Evolutionary conservation across 129 eudicot genomes (phyloP).

Genomic region (Flaveria sonorensis): DNA sequence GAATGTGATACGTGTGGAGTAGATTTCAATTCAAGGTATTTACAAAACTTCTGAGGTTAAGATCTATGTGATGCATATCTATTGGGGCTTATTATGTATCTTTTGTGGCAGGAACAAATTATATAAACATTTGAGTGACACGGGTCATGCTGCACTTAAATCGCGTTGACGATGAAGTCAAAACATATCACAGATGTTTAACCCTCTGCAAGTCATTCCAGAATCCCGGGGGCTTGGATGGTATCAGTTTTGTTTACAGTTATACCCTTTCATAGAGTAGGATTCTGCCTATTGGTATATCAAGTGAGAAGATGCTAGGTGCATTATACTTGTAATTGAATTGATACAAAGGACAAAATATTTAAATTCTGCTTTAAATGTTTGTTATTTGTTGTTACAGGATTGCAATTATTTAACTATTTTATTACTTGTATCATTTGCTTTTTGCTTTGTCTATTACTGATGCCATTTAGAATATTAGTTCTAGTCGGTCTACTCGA

Average conservation of each 20-base stretch:
- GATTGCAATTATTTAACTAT: not conserved
- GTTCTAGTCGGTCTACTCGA: not conserved
- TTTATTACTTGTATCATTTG: not conserved
- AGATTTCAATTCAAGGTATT: slow-evolving; percentile 82
- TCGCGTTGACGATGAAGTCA: slow-evolving; percentile 45
- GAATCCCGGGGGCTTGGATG: not conserved
- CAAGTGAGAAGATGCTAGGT: too few relatives aligned
- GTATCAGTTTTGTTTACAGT: slow-evolving; percentile 26
- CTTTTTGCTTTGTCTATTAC: not conserved
- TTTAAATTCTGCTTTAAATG: not conserved
- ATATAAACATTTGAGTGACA: slow-evolving; percentile 76
- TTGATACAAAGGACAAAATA: too few relatives aligned
- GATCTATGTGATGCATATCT: not conserved
- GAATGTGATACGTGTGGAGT: slow-evolving; percentile 83
- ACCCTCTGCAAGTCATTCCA: not conserved
- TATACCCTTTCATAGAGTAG: slow-evolving; percentile 21
- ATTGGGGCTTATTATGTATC: slow-evolving; percentile 8
- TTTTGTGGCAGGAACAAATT: slow-evolving; percentile 61
- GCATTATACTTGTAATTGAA: too few relatives aligned
- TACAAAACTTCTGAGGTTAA: not conserved
- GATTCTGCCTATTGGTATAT: not conserved
- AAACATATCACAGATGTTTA: not conserved
- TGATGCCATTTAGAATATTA: too few relatives aligned
- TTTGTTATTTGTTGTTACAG: not conserved
- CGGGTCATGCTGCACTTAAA: slow-evolving; percentile 76